phyloP scores from a whole-genome alignment of 148 eudicot genomes.

The Hydrangea macrophylla region DNA sequence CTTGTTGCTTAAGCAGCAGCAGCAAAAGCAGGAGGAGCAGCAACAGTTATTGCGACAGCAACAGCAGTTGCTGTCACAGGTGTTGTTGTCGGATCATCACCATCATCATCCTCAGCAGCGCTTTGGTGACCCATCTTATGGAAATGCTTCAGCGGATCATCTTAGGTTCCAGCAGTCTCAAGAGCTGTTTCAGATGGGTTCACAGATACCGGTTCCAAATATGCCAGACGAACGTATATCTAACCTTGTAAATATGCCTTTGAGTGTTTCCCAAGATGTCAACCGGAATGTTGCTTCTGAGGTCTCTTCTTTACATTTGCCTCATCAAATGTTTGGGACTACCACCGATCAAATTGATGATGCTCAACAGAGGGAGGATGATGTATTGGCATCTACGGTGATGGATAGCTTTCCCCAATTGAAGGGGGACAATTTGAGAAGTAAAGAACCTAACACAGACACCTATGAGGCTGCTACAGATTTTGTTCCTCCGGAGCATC shows the following conservation, averaged over 20 bases:
- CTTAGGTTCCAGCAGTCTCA: constrained; percentile 32
- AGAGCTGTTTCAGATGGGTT: constrained; percentile 49
- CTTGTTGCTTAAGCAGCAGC: constrained; percentile 74
- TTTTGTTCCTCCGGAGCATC: constrained; percentile 18
- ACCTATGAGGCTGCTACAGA: constrained; percentile 18
- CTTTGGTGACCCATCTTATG: constrained; percentile 43
- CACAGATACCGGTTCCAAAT: constrained; percentile 41
- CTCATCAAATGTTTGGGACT: constrained; percentile 56
- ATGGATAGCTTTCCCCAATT: constrained; percentile 20
- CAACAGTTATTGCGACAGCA: constrained; percentile 63
- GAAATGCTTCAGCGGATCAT: constrained; percentile 37
- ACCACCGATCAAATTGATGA: constrained; percentile 27
- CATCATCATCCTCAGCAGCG: constrained; percentile 57
- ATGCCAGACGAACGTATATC: constrained; percentile 34
- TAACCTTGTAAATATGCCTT: constrained; percentile 29
- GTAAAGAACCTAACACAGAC: constrained; percentile 17
- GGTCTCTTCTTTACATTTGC: constrained; percentile 47
- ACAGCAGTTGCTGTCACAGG: constrained; percentile 74
- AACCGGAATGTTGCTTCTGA: constrained; percentile 32
- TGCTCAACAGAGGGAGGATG: constrained; percentile 15
- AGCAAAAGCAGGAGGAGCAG: constrained; percentile 81
- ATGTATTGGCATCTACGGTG: constrained; percentile 22
- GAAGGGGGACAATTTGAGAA: constrained; percentile 19
- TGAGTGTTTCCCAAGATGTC: constrained; percentile 34
- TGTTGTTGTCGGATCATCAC: constrained; percentile 61